These are phyloP conservation scores for Acephala macrosclerotiorum DNA, from an alignment of 2,329 filamentous ascomycete species.

Conservation along the genomic window DNA sequence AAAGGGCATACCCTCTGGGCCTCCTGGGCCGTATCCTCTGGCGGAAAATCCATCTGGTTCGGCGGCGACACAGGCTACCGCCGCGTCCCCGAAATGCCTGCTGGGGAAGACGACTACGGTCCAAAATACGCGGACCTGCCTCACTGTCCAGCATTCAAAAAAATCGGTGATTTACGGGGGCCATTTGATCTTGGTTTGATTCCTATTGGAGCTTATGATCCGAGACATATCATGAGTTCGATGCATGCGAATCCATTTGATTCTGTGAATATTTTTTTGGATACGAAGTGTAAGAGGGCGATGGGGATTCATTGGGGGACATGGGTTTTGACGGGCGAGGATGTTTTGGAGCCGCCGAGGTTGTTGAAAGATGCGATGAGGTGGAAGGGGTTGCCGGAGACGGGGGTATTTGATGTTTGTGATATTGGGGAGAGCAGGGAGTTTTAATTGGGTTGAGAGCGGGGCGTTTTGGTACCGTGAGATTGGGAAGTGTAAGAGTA, in stretches of 20 bases:
- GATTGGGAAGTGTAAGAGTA: neutral
- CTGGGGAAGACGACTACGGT: slow-evolving; percentile 73
- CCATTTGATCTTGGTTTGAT: slow-evolving; percentile 93
- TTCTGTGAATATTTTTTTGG: slow-evolving; percentile 86
- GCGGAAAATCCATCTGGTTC: slow-evolving; percentile 84
- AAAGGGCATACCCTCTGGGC: slow-evolving; percentile 83
- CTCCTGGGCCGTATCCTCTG: slow-evolving; percentile 81
- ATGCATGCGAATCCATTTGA: slow-evolving; percentile 91
- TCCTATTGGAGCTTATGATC: slow-evolving; percentile 89
- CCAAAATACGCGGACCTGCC: slow-evolving; percentile 72
- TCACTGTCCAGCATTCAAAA: slow-evolving; percentile 81
- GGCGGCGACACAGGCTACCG: slow-evolving; percentile 84
- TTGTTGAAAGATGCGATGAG: slow-evolving; percentile 76
- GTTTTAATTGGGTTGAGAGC: slow-evolving; percentile 61
- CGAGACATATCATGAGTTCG: slow-evolving; percentile 74
- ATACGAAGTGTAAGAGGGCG: slow-evolving; percentile 79
- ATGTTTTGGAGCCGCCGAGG: slow-evolving; percentile 81
- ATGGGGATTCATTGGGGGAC: slow-evolving; percentile 94
- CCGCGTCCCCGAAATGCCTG: slow-evolving; percentile 70
- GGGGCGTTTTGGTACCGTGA: neutral
- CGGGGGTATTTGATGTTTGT: slow-evolving; percentile 81
- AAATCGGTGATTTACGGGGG: slow-evolving; percentile 81
- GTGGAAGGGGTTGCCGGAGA: slow-evolving; percentile 70
- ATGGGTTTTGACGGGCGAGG: slow-evolving; percentile 80
- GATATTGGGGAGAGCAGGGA: slow-evolving; percentile 85